Evolutionary conservation across 768 basidiomycete genomes (phyloP).

Genomic region (Auriscalpium orientale): DNA sequence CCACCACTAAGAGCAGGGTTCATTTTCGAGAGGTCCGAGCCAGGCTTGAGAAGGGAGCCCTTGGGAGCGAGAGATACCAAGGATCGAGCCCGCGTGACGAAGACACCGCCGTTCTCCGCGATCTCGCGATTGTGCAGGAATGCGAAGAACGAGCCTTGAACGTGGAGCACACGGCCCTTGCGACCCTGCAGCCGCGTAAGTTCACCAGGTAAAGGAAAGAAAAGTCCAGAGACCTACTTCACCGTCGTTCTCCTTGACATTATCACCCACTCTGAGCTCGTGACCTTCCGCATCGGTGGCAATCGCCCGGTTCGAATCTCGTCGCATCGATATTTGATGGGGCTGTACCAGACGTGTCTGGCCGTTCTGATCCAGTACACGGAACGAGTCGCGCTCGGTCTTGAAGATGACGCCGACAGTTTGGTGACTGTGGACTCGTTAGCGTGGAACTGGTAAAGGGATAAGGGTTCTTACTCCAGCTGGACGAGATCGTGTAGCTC

Average conservation of each 20-base stretch:
- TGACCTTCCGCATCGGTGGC: conserved; percentile 87
- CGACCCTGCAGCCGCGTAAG: conserved; percentile 47
- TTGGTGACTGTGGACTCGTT: conserved; percentile 50
- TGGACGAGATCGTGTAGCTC: conserved; percentile 96
- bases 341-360: conserved; percentile 85
- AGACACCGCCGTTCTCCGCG: conserved; percentile 87
- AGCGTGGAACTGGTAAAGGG: conserved; percentile 1
- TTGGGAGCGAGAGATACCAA: conserved; percentile 85
- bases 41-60: conserved; percentile 57
- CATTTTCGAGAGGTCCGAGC: conserved; percentile 83
- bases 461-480: conserved; percentile 68
- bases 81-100: conserved; percentile 81
- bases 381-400: conserved; percentile 92
- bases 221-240: conserved; percentile 45
- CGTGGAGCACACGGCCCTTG: conserved; percentile 87
- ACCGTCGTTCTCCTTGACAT: conserved; percentile 86
- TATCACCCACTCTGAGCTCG: conserved; percentile 81
- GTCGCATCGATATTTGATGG: conserved; percentile 89
- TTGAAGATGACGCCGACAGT: conserved; percentile 97
- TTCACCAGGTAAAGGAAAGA: conserved; percentile 1
- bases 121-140: conserved; percentile 93
- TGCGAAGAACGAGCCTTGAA: conserved; percentile 88
- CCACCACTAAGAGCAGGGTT: conserved; percentile 67
- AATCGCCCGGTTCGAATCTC: conserved; percentile 73
- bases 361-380: conserved; percentile 91